A percentile compares a stretch with the other conserved stretches of the same genome.
Conservation (phyloP, 805 yeast genomes). For the Lipomyces oligophaga region DNA sequence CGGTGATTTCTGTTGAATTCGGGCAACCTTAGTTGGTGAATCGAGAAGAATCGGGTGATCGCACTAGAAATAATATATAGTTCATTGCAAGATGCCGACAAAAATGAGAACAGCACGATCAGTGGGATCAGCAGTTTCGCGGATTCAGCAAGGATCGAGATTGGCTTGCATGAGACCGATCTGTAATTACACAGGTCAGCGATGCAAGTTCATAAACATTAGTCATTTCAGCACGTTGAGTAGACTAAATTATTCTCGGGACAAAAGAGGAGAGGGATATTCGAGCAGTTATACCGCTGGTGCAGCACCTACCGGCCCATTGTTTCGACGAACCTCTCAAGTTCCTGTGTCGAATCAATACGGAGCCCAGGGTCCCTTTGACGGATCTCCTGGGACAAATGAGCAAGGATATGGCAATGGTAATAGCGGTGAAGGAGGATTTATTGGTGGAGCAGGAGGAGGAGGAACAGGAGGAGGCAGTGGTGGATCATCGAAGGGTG, state of each 20-base stretch:
- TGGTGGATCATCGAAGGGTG: conserved; percentile 1
- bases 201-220: not conserved
- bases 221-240: not conserved
- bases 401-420: not conserved
- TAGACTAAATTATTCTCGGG: conserved; percentile 11
- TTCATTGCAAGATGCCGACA: too few relatives aligned
- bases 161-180: too few relatives aligned
- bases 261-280: conserved; percentile 12
- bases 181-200: too few relatives aligned
- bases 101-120: too few relatives aligned
- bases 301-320: conserved; percentile 17
- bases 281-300: conserved; percentile 14
- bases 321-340: conserved; percentile 8
- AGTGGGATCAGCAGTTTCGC: too few relatives aligned
- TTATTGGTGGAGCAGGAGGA: not conserved
- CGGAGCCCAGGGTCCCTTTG: not conserved
- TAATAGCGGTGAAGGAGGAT: not conserved
- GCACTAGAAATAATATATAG: too few relatives aligned
- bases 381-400: too few relatives aligned
- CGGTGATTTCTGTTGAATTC: too few relatives aligned
- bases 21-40: too few relatives aligned
- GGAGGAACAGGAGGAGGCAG: not conserved
- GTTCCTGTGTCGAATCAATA: not conserved
- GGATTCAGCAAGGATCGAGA: too few relatives aligned
- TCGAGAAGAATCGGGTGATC: too few relatives aligned